Percentiles rank a stretch among this genome's conserved stretches.
phyloP scores from a whole-genome alignment of 2,329 filamentous ascomycete genomes.

The Fusarium sororula region DNA sequence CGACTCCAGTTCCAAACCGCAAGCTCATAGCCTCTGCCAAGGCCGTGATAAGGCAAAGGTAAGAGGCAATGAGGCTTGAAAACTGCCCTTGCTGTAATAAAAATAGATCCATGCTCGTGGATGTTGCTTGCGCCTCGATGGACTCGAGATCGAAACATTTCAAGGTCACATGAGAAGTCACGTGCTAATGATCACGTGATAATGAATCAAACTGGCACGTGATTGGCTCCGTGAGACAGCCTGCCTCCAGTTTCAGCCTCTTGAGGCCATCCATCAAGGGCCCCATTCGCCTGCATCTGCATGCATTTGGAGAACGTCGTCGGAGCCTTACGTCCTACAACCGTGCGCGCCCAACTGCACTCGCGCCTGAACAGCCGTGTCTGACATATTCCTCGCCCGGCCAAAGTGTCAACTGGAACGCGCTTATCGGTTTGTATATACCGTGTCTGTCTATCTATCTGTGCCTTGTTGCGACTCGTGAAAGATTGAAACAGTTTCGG shows the following conservation, averaged over 20 bases:
- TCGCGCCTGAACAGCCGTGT: conserved; percentile 33
- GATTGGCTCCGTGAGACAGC: conserved; percentile 25
- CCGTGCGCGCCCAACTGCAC: conserved; percentile 43
- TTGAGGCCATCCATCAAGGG: conserved; percentile 31
- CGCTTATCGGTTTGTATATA: conserved; percentile 35
- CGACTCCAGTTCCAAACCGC: conserved; percentile 1
- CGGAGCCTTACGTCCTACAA: conserved; percentile 39
- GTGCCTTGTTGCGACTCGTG: conserved; percentile 37
- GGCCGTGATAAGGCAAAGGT: background rate
- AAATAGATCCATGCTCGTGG: conserved; percentile 6
- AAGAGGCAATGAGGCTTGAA: conserved; percentile 4
- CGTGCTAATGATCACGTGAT: background rate
- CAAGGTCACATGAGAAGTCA: background rate
- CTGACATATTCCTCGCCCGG: conserved; percentile 32
- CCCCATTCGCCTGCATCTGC: conserved; percentile 36
- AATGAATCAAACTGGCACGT: background rate
- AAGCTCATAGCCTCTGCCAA: conserved; percentile 5
- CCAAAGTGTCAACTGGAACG: conserved; percentile 29
- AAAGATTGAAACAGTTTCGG: conserved; percentile 32
- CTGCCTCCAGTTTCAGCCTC: conserved; percentile 37
- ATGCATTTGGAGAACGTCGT: conserved; percentile 34
- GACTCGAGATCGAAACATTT: background rate
- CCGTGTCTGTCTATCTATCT: conserved; percentile 38
- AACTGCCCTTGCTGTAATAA: background rate
- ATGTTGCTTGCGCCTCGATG: background rate